Conservation (phyloP, 495 filamentous ascomycete genomes). For the Lindgomyces ingoldianus region DNA sequence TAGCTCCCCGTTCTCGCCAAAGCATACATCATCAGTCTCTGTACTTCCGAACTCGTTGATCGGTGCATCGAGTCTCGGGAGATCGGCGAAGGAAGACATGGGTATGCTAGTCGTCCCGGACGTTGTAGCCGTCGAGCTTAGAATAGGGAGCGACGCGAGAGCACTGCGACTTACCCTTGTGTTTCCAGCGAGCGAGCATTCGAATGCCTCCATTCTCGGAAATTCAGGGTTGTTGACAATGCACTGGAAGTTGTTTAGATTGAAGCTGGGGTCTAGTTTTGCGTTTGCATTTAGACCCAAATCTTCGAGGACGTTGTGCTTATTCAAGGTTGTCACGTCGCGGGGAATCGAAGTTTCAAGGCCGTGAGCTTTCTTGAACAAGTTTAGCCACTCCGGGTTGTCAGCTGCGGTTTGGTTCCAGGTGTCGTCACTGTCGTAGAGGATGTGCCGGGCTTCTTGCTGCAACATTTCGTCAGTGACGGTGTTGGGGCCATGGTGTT, state of each 20-base stretch:
- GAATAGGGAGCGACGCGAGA: neutral
- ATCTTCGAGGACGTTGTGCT: constrained; percentile 31
- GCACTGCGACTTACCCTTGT: neutral
- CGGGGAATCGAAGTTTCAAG: constrained; percentile 6
- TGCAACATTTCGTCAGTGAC: constrained; percentile 46
- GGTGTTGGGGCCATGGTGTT: constrained; percentile 24
- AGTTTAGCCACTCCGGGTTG: constrained; percentile 47
- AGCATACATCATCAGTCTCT: neutral
- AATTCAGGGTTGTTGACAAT: neutral
- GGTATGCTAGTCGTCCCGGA: neutral
- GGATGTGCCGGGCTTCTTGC: constrained; percentile 40
- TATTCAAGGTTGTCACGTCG: neutral
- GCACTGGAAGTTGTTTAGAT: constrained; percentile 9
- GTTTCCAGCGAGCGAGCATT: neutral
- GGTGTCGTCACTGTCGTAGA: constrained; percentile 45
- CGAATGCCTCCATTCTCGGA: neutral
- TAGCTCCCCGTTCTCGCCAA: neutral
- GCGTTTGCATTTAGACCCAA: constrained; percentile 18
- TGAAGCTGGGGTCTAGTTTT: constrained; percentile 24
- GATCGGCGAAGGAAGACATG: neutral
- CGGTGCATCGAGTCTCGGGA: neutral
- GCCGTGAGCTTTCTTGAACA: constrained; percentile 48
- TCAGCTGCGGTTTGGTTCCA: constrained; percentile 50
- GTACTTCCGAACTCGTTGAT: neutral
- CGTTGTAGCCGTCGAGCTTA: neutral